Percentiles rank a stretch among this genome's conserved stretches.
phyloP scores from a whole-genome alignment of 2,329 filamentous ascomycete species.

The Akanthomyces uredinophilus region DNA sequence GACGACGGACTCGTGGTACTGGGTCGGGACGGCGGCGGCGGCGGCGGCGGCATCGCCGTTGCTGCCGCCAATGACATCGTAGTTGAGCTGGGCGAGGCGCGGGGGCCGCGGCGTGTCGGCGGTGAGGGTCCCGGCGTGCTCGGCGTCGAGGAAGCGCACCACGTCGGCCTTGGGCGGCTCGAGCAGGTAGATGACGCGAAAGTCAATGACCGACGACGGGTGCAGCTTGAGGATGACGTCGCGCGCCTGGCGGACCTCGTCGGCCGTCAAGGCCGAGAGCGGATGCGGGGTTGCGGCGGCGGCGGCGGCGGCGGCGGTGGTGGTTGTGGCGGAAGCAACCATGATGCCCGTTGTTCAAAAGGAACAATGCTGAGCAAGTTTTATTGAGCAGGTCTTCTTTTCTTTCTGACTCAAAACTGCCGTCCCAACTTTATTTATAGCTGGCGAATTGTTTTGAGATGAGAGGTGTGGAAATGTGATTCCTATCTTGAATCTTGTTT shows the following conservation, averaged over 20 bases:
- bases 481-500: too few relatives aligned
- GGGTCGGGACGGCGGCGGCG: neutral
- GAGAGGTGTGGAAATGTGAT: too few relatives aligned
- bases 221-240: conserved; percentile 27
- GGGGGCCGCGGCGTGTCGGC: conserved; percentile 23
- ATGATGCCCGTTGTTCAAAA: neutral
- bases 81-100: conserved; percentile 39
- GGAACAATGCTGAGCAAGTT: too few relatives aligned
- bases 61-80: conserved; percentile 29
- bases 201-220: conserved; percentile 33
- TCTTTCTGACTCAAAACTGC: neutral
- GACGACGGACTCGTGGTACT: conserved; percentile 33
- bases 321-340: neutral
- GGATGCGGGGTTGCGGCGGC: conserved; percentile 24
- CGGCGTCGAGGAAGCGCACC: conserved; percentile 38
- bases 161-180: conserved; percentile 47
- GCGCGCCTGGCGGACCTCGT: conserved; percentile 31
- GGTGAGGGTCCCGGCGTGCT: conserved; percentile 33
- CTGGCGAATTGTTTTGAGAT: too few relatives aligned
- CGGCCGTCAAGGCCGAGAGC: conserved; percentile 25
- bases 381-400: neutral
- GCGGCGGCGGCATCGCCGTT: neutral
- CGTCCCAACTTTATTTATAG: too few relatives aligned
- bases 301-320: neutral
- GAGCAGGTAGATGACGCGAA: conserved; percentile 45